phyloP scores from a whole-genome alignment of 2,329 filamentous ascomycete species.

The Penicillium sp. region DNA sequence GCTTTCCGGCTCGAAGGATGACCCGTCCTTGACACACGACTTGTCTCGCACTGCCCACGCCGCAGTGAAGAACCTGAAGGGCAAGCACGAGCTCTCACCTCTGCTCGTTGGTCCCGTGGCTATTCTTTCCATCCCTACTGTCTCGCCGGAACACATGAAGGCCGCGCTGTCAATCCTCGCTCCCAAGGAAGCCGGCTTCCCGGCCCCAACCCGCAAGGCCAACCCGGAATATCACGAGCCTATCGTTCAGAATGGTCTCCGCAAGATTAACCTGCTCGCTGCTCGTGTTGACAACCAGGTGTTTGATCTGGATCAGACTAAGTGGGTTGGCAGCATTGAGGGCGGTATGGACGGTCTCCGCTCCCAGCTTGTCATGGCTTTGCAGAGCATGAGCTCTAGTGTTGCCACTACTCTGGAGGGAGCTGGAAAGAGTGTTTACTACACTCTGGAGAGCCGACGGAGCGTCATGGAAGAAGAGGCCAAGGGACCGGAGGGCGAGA shows the following conservation, averaged over 20 bases:
- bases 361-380: slow-evolving; percentile 72
- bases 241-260: slow-evolving; percentile 71
- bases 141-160: slow-evolving; percentile 80
- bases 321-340: slow-evolving; percentile 71
- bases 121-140: slow-evolving; percentile 71
- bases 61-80: slow-evolving; percentile 49
- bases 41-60: slow-evolving; percentile 56
- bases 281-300: slow-evolving; percentile 81
- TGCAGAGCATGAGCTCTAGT: slow-evolving; percentile 75
- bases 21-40: slow-evolving; percentile 52
- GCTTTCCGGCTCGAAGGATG: slow-evolving; percentile 32
- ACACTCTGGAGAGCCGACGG: slow-evolving; percentile 79
- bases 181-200: slow-evolving; percentile 68
- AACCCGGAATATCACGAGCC: slow-evolving; percentile 79
- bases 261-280: slow-evolving; percentile 82
- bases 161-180: slow-evolving; percentile 73
- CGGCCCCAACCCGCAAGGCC: slow-evolving; percentile 69
- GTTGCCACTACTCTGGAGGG: slow-evolving; percentile 76
- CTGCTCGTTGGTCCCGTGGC: slow-evolving; percentile 79
- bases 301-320: slow-evolving; percentile 69
- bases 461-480: slow-evolving; percentile 73
- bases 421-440: slow-evolving; percentile 74
- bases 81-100: slow-evolving; percentile 63
- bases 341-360: slow-evolving; percentile 77
- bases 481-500: slow-evolving; percentile 35